Base-by-base conservation (phyloP, 2,329 filamentous ascomycete species). In the Thermochaetoides dissita region DNA sequence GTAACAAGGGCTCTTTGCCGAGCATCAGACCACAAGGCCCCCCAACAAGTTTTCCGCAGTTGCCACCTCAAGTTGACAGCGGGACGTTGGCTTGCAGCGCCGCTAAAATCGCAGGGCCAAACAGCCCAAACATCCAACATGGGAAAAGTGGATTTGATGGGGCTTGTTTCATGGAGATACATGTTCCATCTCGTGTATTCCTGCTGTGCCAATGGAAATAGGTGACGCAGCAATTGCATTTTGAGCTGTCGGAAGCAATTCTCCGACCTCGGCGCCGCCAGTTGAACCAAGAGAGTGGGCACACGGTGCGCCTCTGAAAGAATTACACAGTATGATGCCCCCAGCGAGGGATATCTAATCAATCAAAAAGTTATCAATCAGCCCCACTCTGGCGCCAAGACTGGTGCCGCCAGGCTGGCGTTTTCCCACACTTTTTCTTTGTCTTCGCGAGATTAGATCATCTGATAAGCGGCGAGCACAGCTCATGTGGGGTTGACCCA, bases 321-420 rank as follows among this genome's bases (percentile, higher is more conserved):
- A 37, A 44, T 38, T 31, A 45, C 43, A 46, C 47, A n/a, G 47
- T 46, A 42, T 46, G 42, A 46, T 38, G 40, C 39, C 36, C 17
- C 17, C 3, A 24, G 17, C 17, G 17, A 5, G 10, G 24, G 33
- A 40, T 48, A 53, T 53, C 50, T 52, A 51, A 53, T 53, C 47
- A 50, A 53, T 53, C 51, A 53, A 35, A 11, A 38, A 46, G 38
- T 49, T 51, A 53, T 53, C 51, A 54, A 53, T 53, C 49, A 40
- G 49, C 47, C 49, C 51, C 50, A 49, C 51, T 36, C 3, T 34
- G 10, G 32, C 11, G 6, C 30, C 40, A 38, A 34, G 17, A 6
- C 30, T 17, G 37, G 12, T 12, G 7, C n/a, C n/a, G n/a, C n/a
- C n/a, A n/a, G n/a, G n/a, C n/a, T n/a, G n/a, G n/a, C n/a, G n/a